A percentile compares a stretch with the other conserved stretches of the same genome.
Evolutionary conservation across 208 protist genomes (phyloP).

Genomic region (Acanthamoeba castellanii): DNA sequence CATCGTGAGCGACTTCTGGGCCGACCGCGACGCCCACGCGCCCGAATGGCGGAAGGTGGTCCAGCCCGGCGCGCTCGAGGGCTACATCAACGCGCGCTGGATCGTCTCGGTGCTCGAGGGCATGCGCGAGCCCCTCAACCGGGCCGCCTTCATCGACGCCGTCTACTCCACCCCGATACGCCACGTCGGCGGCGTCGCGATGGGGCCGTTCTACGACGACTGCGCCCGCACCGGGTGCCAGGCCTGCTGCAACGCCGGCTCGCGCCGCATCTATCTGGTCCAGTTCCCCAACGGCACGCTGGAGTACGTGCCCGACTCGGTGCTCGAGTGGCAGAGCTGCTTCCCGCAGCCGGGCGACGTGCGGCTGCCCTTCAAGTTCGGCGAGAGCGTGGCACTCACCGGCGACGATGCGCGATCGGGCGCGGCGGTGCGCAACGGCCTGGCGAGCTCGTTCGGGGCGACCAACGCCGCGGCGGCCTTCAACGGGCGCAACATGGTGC

Average conservation of each 20-base stretch:
- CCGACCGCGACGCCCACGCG: background rate
- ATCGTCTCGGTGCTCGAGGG: conserved; percentile 27
- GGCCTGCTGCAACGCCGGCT: conserved; percentile 53
- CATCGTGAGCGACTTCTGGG: background rate
- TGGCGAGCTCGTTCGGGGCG: background rate
- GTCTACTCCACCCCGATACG: conserved; percentile 14
- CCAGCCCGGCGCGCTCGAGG: background rate
- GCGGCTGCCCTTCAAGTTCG: conserved; percentile 44
- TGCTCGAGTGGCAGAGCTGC: conserved; percentile 49
- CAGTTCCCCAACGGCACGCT: conserved; percentile 53
- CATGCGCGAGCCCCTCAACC: conserved; percentile 19
- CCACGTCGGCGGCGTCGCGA: background rate
- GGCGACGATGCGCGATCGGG: background rate
- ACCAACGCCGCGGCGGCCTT: background rate
- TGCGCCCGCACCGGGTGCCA: background rate
- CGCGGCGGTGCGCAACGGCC: conserved; percentile 14
- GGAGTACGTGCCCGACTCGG: background rate
- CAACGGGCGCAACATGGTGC: conserved; percentile 17
- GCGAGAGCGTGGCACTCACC: background rate
- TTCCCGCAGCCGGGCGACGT: conserved; percentile 15
- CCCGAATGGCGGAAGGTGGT: background rate
- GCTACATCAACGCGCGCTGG: conserved; percentile 42
- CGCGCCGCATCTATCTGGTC: background rate
- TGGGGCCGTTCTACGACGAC: conserved; percentile 41
- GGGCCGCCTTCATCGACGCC: conserved; percentile 7